Conservation (phyloP, 768 basidiomycete species). For the Exsudoporus frostii region DNA sequence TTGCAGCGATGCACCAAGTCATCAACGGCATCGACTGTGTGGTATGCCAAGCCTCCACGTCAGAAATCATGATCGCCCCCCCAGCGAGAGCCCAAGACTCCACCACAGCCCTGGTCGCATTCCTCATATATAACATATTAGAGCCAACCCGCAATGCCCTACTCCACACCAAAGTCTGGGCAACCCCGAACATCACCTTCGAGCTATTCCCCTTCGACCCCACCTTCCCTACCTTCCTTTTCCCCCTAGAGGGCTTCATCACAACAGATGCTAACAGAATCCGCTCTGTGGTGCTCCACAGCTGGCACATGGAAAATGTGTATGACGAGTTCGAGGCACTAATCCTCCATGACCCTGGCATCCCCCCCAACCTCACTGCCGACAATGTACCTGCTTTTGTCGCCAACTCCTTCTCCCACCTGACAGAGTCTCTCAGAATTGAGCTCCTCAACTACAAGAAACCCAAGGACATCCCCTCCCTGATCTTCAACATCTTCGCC, state of each 20-base stretch:
- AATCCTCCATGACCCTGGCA: neutral
- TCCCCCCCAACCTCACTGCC: neutral
- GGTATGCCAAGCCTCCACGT: neutral
- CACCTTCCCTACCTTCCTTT: neutral
- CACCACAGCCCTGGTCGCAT: neutral
- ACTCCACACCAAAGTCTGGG: neutral
- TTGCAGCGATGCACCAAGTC: neutral
- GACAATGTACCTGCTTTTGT: neutral
- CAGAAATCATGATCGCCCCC: neutral
- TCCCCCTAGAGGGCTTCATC: neutral
- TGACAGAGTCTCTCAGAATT: neutral
- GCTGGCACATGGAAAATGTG: neutral
- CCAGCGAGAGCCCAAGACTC: neutral
- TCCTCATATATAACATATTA: neutral
- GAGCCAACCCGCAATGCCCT: neutral
- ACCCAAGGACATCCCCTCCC: neutral
- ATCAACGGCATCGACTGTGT: neutral
- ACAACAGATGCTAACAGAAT: neutral
- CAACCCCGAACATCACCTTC: neutral
- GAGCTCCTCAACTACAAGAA: neutral
- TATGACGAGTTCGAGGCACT: neutral
- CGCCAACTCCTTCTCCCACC: neutral
- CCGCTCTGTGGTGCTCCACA: neutral
- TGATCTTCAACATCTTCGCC: neutral
- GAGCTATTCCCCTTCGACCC: neutral